Evolutionary conservation across 2,329 filamentous ascomycete genomes (phyloP).

Genomic region (Dothistroma septosporum): DNA sequence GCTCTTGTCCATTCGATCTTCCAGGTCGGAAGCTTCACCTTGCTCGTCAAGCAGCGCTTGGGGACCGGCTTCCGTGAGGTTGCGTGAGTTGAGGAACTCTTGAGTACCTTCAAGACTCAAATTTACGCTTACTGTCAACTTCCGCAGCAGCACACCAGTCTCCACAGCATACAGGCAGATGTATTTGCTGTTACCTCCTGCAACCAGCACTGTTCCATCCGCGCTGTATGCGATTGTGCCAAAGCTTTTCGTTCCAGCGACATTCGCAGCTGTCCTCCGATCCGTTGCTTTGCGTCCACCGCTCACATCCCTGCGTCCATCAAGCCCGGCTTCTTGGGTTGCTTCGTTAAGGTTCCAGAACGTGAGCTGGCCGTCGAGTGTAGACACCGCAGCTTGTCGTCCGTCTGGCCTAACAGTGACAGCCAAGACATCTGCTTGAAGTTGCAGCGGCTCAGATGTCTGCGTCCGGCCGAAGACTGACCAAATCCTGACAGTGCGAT

Average conservation of each 20-base stretch:
- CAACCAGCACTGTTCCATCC: constrained; percentile 84
- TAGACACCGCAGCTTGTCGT: constrained; percentile 84
- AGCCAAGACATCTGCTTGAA: constrained; percentile 84
- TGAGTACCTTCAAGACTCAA: constrained; percentile 94
- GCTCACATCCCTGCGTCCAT: constrained; percentile 86
- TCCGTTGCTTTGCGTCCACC: constrained; percentile 86
- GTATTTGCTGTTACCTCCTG: constrained; percentile 95
- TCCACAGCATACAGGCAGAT: constrained; percentile 96
- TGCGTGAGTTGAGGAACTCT: constrained; percentile 90
- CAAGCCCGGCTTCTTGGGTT: constrained; percentile 77
- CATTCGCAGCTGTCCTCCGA: constrained; percentile 85
- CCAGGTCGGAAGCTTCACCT: constrained; percentile 82
- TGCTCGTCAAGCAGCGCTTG: constrained; percentile 78
- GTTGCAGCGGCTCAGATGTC: constrained; percentile 86
- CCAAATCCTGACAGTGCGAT: constrained; percentile 92
- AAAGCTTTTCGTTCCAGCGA: constrained; percentile 85
- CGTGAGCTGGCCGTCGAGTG: constrained; percentile 85
- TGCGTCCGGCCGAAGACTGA: constrained; percentile 91
- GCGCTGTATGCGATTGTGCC: constrained; percentile 84
- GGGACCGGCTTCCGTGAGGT: constrained; percentile 86
- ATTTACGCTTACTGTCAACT: constrained; percentile 93
- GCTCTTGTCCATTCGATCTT: constrained; percentile 72
- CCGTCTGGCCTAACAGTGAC: constrained; percentile 87
- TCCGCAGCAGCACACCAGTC: constrained; percentile 86
- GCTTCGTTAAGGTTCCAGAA: constrained; percentile 94